Conservation (phyloP, 1,284 basidiomycete species). For the Earliella scabrosa region DNA sequence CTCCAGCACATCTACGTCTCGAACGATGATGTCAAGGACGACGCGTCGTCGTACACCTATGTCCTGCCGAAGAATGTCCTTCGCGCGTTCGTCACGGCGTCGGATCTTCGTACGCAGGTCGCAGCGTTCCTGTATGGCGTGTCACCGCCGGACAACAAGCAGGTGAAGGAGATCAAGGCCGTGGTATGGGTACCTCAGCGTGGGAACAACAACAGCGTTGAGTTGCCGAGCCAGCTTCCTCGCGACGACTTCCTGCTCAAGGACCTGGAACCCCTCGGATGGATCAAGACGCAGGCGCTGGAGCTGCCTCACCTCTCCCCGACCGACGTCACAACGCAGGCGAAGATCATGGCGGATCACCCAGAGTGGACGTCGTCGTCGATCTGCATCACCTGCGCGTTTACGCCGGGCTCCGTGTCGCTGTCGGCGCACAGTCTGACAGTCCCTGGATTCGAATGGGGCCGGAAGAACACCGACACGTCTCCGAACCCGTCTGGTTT, state of each 20-base stretch:
- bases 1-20: slow-evolving; percentile 99
- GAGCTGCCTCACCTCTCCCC: slow-evolving; percentile 94
- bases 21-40: slow-evolving; percentile 98
- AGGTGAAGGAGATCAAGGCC: slow-evolving; percentile 99
- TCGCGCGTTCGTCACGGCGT: slow-evolving; percentile 91
- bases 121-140: slow-evolving; percentile 93
- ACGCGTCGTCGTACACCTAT: slow-evolving; percentile 92
- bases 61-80: slow-evolving; percentile 98
- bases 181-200: slow-evolving; percentile 96
- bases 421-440: slow-evolving; percentile 91
- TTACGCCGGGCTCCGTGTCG: slow-evolving; percentile 97
- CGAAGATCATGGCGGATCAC: slow-evolving; percentile 96
- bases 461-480: slow-evolving; percentile 88
- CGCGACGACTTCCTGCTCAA: slow-evolving; percentile 95
- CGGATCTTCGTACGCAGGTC: slow-evolving; percentile 96
- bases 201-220: slow-evolving; percentile 92
- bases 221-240: slow-evolving; percentile 86
- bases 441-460: slow-evolving; percentile 97
- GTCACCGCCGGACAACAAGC: slow-evolving; percentile 95
- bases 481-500: slow-evolving; percentile 90
- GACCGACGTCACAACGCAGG: slow-evolving; percentile 94
- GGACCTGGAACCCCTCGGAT: slow-evolving; percentile 94
- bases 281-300: slow-evolving; percentile 95
- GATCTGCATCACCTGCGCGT: slow-evolving; percentile 93
- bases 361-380: slow-evolving; percentile 94